These are phyloP conservation scores for Aegilops speltoides DNA, from an alignment of 176 grass and related monocot species.

Conservation along the genomic window DNA sequence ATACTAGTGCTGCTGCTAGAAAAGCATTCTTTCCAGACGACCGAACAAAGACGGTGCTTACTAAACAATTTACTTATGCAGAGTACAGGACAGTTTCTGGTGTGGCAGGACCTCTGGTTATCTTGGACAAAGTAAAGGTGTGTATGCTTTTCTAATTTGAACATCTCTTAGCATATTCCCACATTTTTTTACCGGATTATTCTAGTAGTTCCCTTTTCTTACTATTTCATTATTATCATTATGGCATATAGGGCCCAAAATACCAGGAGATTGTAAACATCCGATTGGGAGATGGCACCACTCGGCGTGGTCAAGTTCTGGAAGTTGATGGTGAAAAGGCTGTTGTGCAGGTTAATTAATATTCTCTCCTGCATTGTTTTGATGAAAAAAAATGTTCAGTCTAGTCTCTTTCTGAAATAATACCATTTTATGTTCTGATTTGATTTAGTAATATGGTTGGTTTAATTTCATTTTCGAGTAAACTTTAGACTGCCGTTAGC, in stretches of 20 bases:
- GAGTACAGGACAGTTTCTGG: slow-evolving; percentile 99
- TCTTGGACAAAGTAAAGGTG: slow-evolving; percentile 99
- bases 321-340: slow-evolving; percentile 99
- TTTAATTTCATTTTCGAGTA: background rate
- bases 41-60: background rate
- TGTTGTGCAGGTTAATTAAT: slow-evolving; percentile 86
- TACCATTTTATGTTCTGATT: background rate
- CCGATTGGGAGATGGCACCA: slow-evolving; percentile 90
- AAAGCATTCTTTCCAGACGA: background rate
- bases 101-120: slow-evolving; percentile 95
- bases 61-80: slow-evolving; percentile 32
- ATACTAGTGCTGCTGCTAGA: background rate
- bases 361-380: slow-evolving; percentile 21
- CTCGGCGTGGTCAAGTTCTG: slow-evolving; percentile 95
- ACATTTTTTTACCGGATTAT: slow-evolving; percentile 21
- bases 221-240: slow-evolving; percentile 22
- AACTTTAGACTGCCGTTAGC: background rate
- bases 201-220: background rate
- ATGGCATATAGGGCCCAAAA: slow-evolving; percentile 78
- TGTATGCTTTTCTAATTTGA: slow-evolving; percentile 17
- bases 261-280: slow-evolving; percentile 99
- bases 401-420: background rate
- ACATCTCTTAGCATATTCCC: background rate
- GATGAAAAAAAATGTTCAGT: background rate
- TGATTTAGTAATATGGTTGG: background rate